These are phyloP conservation scores for Neofusicoccum umdonicola DNA, from an alignment of 2,329 filamentous ascomycete species.

Conservation along the genomic window DNA sequence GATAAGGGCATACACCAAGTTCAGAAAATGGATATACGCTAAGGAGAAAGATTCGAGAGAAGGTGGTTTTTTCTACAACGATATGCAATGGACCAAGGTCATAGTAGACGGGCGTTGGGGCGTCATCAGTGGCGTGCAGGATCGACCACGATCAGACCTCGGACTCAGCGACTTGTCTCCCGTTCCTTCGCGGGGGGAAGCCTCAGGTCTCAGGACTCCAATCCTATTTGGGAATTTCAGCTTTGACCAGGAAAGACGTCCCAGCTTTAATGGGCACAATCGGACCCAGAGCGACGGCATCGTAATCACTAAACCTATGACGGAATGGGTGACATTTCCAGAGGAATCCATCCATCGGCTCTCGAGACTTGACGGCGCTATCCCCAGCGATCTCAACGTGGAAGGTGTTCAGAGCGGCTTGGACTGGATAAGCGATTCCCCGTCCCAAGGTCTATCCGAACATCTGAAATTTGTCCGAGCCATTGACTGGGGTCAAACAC, in stretches of 20 bases:
- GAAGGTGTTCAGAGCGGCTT: conserved; percentile 25
- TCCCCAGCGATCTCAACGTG: background rate
- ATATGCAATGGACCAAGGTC: conserved; percentile 29
- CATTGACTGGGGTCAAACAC: conserved; percentile 49
- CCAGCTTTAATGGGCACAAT: background rate
- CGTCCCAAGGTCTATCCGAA: conserved; percentile 22
- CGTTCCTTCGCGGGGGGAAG: background rate
- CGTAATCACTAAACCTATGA: background rate
- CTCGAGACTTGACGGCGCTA: background rate
- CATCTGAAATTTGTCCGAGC: conserved; percentile 38
- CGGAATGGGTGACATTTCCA: background rate
- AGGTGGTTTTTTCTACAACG: conserved; percentile 24
- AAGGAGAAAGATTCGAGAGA: conserved; percentile 19
- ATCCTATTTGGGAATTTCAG: background rate
- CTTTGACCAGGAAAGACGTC: background rate
- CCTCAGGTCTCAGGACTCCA: background rate
- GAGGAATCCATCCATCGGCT: background rate
- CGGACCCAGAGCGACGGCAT: background rate
- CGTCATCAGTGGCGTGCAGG: conserved; percentile 30
- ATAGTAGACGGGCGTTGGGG: conserved; percentile 24
- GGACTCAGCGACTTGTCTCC: background rate
- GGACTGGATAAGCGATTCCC: conserved; percentile 31
- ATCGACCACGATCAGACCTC: background rate
- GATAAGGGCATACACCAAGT: conserved; percentile 24
- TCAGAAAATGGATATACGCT: conserved; percentile 27